Base-by-base conservation (phyloP, 202 grass and related monocot genomes). In the Dendrocalamus latiflorus region DNA sequence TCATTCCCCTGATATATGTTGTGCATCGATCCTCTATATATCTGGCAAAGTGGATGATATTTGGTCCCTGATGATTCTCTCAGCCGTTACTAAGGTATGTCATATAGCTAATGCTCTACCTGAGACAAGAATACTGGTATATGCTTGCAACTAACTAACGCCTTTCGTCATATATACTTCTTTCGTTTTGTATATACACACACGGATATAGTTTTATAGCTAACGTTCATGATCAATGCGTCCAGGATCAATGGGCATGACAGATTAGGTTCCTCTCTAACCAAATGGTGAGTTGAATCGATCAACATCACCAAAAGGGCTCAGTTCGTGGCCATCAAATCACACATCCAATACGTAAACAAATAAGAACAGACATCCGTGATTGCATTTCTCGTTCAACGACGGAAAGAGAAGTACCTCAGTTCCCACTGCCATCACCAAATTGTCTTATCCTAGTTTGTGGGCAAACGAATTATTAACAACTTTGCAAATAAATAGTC, bases 241-340 rank as follows among this genome's bases (percentile, higher is more conserved):
- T n/a, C n/a, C n/a, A n/a, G n/a, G 28, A 66, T 78, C 3, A 82
- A 77, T 71, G 83, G 47, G 50, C 33, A 73, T 25, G 41, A 54
- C 73, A 78, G 41, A 83, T 82, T 86, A 83, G 88, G 78, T 68
- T 72, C 41, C 73, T 82, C 72, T 82, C 78, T 66, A 86, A 78
- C 78, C 65, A 86, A 86, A 83, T 74, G 66, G 72, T 79, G 67
- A 61, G 67, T 74, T 86, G 50, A 22, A 43, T 68, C 78, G 43
- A 83, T 90, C 88, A 72, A 74, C 83, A 74, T 86, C 83, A 83
- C 62, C 69, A 83, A 86, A 89, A 56, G 88, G 63, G 22, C 30
- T 82, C 48, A 17, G 34, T 28, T 83, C 73, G 54, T 83, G 67
- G 88, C 83, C 58, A 86, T 90, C 83, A 83, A 74, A 83, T 86